Conservation (phyloP, 108 stramenopile species). For the Discostella pseudostelligera region DNA sequence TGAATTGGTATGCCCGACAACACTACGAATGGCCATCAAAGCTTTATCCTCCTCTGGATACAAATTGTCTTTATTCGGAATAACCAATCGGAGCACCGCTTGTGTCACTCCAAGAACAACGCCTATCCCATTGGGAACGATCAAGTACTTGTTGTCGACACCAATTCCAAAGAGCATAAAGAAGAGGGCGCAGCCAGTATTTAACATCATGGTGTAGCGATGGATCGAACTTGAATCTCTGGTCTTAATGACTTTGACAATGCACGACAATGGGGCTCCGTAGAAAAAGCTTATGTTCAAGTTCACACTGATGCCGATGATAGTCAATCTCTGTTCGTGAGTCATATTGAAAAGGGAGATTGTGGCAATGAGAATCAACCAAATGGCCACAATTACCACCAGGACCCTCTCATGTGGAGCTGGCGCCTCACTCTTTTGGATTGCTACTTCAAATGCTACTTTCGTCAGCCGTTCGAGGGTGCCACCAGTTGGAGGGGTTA, state of each 20-base stretch:
- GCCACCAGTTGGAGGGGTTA: background rate
- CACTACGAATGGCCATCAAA: too few species aligned
- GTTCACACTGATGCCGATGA: slow-evolving; percentile 68
- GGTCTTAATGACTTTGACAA: slow-evolving; percentile 47
- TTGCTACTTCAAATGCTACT: slow-evolving; percentile 57
- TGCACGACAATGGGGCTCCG: slow-evolving; percentile 73
- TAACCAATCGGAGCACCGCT: slow-evolving; percentile 38
- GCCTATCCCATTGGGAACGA: slow-evolving; percentile 71
- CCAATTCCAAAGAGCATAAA: slow-evolving; percentile 74
- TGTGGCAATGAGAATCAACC: slow-evolving; percentile 45
- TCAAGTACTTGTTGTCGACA: slow-evolving; percentile 56
- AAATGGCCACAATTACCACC: slow-evolving; percentile 46
- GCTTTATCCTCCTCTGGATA: too few species aligned
- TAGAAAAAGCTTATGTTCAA: slow-evolving; percentile 77
- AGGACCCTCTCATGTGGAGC: slow-evolving; percentile 65
- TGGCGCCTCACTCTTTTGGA: slow-evolving; percentile 59
- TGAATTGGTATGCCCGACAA: too few species aligned
- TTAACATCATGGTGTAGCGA: slow-evolving; percentile 38
- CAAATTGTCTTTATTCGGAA: slow-evolving; percentile 8
- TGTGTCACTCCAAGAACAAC: slow-evolving; percentile 59
- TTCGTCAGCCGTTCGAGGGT: slow-evolving; percentile 42
- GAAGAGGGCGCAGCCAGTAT: slow-evolving; percentile 61
- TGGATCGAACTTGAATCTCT: slow-evolving; percentile 45
- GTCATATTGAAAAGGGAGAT: slow-evolving; percentile 32
- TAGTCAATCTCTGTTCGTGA: slow-evolving; percentile 24